Percentiles rank a stretch among this genome's conserved stretches.
Evolutionary conservation across 306 rosid species (phyloP).

Genomic region (Pyrus bretschneideri): DNA sequence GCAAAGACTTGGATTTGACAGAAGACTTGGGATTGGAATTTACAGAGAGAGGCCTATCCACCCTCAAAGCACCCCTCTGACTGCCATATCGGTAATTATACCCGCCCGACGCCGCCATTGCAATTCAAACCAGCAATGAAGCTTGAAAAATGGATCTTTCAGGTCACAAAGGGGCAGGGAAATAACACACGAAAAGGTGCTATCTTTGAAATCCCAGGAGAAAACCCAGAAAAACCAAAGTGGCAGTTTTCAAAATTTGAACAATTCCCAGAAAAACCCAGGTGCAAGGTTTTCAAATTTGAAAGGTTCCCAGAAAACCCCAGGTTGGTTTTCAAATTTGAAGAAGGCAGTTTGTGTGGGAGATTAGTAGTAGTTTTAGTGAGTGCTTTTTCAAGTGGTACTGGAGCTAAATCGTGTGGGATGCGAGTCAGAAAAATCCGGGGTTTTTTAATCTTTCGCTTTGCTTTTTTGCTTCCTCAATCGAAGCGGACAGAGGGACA

Average conservation of each 20-base stretch:
- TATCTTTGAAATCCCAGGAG: neutral
- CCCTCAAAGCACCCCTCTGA: slow-evolving; percentile 53
- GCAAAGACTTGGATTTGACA: slow-evolving; percentile 55
- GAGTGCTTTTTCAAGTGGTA: slow-evolving; percentile 6
- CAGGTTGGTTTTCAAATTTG: slow-evolving; percentile 4
- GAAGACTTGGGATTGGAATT: slow-evolving; percentile 46
- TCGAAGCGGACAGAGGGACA: neutral
- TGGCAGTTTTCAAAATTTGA: slow-evolving; percentile 1
- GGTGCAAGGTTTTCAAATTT: neutral
- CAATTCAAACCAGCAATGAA: neutral
- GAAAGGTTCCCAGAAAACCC: slow-evolving; percentile 5
- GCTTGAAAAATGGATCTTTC: neutral
- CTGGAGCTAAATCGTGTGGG: slow-evolving; percentile 38
- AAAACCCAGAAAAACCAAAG: slow-evolving; percentile 9
- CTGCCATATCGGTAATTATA: slow-evolving; percentile 42
- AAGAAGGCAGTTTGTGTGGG: neutral
- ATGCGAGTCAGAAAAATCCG: slow-evolving; percentile 45
- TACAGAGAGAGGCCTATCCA: slow-evolving; percentile 42
- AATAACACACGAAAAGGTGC: slow-evolving; percentile 5
- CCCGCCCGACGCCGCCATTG: slow-evolving; percentile 65
- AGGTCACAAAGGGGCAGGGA: slow-evolving; percentile 6
- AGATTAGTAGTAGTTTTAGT: neutral
- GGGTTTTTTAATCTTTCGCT: neutral
- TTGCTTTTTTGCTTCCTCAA: slow-evolving; percentile 10
- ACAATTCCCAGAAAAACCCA: slow-evolving; percentile 6